These are phyloP conservation scores for Ammopiptanthus mongolicus DNA, from an alignment of 306 rosid genomes.

Conservation along the genomic window DNA sequence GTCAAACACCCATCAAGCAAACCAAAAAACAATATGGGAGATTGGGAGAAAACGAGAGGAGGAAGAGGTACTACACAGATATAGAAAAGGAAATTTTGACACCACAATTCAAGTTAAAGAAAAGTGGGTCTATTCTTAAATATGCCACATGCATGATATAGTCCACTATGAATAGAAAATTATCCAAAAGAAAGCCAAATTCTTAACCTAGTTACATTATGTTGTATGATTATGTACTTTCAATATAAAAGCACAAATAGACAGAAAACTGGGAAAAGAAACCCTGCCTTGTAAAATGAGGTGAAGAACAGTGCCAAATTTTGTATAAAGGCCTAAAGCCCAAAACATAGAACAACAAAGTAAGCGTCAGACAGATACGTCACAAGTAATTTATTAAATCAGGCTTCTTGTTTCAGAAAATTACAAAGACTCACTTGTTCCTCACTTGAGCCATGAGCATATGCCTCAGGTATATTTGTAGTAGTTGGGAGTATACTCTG, in stretches of 20 bases:
- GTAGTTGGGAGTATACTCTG: constrained; percentile 71
- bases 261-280: neutral
- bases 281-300: constrained; percentile 72
- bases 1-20: neutral
- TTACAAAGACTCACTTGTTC: constrained; percentile 59
- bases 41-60: neutral
- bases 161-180: neutral
- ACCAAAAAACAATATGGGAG: neutral
- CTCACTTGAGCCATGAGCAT: constrained; percentile 76
- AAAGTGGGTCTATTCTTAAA: neutral
- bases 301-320: constrained; percentile 95
- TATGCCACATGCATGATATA: neutral
- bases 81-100: neutral
- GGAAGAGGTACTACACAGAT: neutral
- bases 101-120: neutral
- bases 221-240: neutral
- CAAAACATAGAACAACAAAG: neutral
- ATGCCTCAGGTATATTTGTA: constrained; percentile 88
- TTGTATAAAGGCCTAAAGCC: constrained; percentile 94
- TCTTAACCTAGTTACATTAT: neutral
- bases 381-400: neutral
- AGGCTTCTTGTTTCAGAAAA: neutral
- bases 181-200: neutral
- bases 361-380: neutral
- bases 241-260: neutral